Evolutionary conservation across 371 early-diverging fungal genomes (phyloP).

Genomic region (Mucor piriformis): DNA sequence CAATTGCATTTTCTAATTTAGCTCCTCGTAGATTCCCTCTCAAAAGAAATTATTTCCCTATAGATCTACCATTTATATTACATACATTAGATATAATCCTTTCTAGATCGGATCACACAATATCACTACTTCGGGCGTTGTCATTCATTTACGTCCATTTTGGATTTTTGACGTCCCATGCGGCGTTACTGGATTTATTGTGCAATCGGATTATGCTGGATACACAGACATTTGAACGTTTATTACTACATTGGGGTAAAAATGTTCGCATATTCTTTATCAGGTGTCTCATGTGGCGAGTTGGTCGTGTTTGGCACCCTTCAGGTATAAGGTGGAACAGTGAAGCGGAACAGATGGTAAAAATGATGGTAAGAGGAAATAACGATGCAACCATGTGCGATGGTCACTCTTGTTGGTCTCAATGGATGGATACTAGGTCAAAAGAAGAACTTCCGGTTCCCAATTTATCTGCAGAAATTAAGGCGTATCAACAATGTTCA

Average conservation of each 20-base stretch:
- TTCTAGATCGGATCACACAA: slow-evolving; percentile 51
- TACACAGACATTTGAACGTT: slow-evolving; percentile 50
- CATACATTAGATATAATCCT: slow-evolving; percentile 49
- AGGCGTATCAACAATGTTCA: slow-evolving; percentile 16
- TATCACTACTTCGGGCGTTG: slow-evolving; percentile 52
- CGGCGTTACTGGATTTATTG: slow-evolving; percentile 41
- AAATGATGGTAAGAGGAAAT: not conserved
- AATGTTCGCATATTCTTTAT: slow-evolving; percentile 58
- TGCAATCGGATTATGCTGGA: slow-evolving; percentile 46
- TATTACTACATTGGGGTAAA: slow-evolving; percentile 60
- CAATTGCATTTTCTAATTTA: not conserved
- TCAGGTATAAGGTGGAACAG: slow-evolving; percentile 17
- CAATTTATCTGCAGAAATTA: not conserved
- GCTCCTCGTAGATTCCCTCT: slow-evolving; percentile 6
- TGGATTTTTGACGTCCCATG: slow-evolving; percentile 46
- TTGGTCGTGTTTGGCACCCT: slow-evolving; percentile 36
- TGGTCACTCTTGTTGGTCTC: slow-evolving; percentile 5
- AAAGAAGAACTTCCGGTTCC: not conserved
- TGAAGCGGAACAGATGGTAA: slow-evolving; percentile 7
- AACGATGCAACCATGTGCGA: not conserved
- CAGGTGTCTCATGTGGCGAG: slow-evolving; percentile 56
- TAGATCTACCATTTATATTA: slow-evolving; percentile 54
- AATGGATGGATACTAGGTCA: slow-evolving; percentile 5
- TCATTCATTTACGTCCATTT: slow-evolving; percentile 60
- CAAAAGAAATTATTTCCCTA: slow-evolving; percentile 22